These are phyloP conservation scores for Penicillium coffeae DNA, from an alignment of 495 filamentous ascomycete genomes.

Conservation along the genomic window DNA sequence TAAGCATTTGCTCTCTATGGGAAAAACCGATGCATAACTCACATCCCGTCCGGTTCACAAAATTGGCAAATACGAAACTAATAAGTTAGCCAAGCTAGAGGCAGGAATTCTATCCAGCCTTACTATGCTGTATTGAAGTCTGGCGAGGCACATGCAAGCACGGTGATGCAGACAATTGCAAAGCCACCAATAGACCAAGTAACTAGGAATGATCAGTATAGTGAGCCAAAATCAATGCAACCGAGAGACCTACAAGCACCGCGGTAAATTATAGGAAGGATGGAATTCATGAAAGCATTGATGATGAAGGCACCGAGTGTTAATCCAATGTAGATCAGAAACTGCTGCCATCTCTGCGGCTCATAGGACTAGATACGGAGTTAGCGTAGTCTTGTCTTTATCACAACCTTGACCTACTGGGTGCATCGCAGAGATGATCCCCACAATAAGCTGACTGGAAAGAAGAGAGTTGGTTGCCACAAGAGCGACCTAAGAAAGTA, in stretches of 20 bases:
- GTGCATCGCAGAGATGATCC: conserved; percentile 53
- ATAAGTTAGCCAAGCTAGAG: conserved; percentile 34
- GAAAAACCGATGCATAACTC: background rate
- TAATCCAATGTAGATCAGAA: conserved; percentile 64
- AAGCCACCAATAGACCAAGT: conserved; percentile 64
- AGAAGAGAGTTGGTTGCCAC: conserved; percentile 41
- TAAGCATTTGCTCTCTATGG: conserved; percentile 9
- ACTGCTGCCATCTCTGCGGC: conserved; percentile 61
- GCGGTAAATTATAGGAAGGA: conserved; percentile 61
- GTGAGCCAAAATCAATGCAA: background rate
- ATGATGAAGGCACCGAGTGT: conserved; percentile 57
- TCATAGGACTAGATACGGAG: conserved; percentile 36
- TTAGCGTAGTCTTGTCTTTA: background rate
- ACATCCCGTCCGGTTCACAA: conserved; percentile 55
- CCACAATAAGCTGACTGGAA: conserved; percentile 56
- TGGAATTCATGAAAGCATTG: conserved; percentile 61
- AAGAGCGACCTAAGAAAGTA: conserved; percentile 49
- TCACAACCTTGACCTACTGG: conserved; percentile 12
- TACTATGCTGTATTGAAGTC: conserved; percentile 55
- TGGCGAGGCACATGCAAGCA: conserved; percentile 57
- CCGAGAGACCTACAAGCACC: conserved; percentile 29
- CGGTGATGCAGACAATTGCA: conserved; percentile 59
- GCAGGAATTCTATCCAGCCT: conserved; percentile 30
- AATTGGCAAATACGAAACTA: conserved; percentile 55
- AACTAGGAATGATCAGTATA: conserved; percentile 30